A percentile compares a stretch with the other conserved stretches of the same genome.
These are phyloP conservation scores for Saksenaea vasiformis DNA, from an alignment of 371 early-diverging fungal species.

Conservation along the genomic window DNA sequence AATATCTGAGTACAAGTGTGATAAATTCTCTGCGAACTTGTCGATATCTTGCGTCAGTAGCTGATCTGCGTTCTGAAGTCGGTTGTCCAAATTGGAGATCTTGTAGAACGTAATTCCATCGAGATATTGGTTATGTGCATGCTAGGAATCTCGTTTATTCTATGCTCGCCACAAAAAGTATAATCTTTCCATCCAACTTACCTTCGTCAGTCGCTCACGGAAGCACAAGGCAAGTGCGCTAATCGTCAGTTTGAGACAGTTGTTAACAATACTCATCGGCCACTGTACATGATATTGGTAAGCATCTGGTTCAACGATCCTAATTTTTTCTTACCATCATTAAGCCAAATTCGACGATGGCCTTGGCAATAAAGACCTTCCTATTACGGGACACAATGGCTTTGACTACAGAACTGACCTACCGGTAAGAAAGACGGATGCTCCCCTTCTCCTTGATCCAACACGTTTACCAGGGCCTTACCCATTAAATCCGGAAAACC, in stretches of 20 bases:
- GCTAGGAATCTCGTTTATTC: conserved; percentile 32
- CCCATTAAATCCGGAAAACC: conserved; percentile 76
- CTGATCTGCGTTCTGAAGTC: conserved; percentile 86
- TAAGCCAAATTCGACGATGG: conserved; percentile 67
- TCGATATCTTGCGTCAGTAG: conserved; percentile 87
- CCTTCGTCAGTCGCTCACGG: conserved; percentile 76
- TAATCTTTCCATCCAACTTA: conserved; percentile 12
- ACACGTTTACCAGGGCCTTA: conserved; percentile 13
- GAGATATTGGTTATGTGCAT: conserved; percentile 82
- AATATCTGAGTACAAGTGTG: conserved; percentile 79
- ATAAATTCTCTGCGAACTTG: conserved; percentile 78
- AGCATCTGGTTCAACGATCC: background rate
- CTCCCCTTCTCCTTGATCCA: background rate
- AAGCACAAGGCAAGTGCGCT: conserved; percentile 75
- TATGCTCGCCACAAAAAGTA: background rate
- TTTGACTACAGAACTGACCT: conserved; percentile 62
- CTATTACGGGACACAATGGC: conserved; percentile 73
- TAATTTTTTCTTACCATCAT: conserved; percentile 63
- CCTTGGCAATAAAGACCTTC: conserved; percentile 63
- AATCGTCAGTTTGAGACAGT: conserved; percentile 71
- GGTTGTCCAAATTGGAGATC: conserved; percentile 75
- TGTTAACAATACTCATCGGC: conserved; percentile 79
- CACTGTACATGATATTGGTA: conserved; percentile 46
- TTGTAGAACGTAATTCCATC: conserved; percentile 84
- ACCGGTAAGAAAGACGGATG: background rate